Conservation (phyloP, 2,329 filamentous ascomycete genomes). For the Fusarium sp. region DNA sequence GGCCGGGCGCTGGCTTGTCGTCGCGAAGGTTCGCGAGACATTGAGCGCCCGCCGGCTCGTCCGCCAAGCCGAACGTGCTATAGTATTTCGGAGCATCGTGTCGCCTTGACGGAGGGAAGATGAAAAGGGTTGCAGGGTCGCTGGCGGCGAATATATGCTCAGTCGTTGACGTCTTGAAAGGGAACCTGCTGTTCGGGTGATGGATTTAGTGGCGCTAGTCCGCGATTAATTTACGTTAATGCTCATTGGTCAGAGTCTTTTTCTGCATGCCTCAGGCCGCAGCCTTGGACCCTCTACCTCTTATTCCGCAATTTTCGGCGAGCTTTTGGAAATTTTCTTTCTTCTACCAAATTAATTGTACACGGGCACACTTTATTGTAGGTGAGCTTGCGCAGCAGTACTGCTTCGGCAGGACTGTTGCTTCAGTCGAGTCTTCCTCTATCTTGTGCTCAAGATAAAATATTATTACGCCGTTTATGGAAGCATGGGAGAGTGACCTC, state of each 20-base stretch:
- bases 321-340: slow-evolving; percentile 40
- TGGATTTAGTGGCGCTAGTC: slow-evolving; percentile 55
- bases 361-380: slow-evolving; percentile 78
- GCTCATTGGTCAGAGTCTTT: slow-evolving; percentile 54
- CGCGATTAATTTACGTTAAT: slow-evolving; percentile 58
- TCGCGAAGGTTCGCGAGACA: slow-evolving; percentile 83
- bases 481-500: slow-evolving; percentile 74
- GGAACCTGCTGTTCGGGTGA: slow-evolving; percentile 53
- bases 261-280: slow-evolving; percentile 54
- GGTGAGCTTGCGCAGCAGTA: slow-evolving; percentile 68
- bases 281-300: slow-evolving; percentile 12
- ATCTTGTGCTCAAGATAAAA: slow-evolving; percentile 76
- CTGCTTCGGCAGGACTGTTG: slow-evolving; percentile 53
- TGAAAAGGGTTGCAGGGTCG: slow-evolving; percentile 52
- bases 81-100: slow-evolving; percentile 75
- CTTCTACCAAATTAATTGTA: slow-evolving; percentile 68
- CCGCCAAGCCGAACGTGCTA: slow-evolving; percentile 76
- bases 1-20: slow-evolving; percentile 79
- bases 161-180: slow-evolving; percentile 56
- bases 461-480: slow-evolving; percentile 73
- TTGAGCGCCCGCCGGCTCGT: slow-evolving; percentile 67
- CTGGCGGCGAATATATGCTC: slow-evolving; percentile 53
- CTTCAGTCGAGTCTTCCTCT: slow-evolving; percentile 75
- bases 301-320: slow-evolving; percentile 38
- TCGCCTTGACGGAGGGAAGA: slow-evolving; percentile 65